These are phyloP conservation scores for Camillea tinctor DNA, from an alignment of 2,329 filamentous ascomycete species.

Conservation along the genomic window DNA sequence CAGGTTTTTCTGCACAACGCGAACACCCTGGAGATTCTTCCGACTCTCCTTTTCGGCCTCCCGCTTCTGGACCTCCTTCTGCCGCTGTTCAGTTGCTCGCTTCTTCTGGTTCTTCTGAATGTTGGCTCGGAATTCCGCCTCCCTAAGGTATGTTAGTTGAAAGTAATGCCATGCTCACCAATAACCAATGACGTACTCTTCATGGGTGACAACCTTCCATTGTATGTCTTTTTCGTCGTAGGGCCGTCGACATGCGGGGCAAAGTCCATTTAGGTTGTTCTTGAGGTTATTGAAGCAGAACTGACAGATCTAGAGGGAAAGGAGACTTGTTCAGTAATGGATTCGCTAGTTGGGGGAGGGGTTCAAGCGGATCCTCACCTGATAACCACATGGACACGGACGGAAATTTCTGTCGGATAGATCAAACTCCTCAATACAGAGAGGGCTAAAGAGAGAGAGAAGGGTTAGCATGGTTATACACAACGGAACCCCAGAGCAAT, in stretches of 20 bases:
- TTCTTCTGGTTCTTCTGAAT: conserved; percentile 92
- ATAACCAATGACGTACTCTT: conserved; percentile 68
- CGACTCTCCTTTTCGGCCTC: conserved; percentile 94
- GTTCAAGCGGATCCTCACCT: conserved; percentile 57
- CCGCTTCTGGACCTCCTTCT: conserved; percentile 94
- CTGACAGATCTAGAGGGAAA: conserved; percentile 77
- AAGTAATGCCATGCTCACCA: background rate
- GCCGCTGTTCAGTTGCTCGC: conserved; percentile 75
- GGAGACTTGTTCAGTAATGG: conserved; percentile 11
- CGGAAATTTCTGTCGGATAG: conserved; percentile 95
- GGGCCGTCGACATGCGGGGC: conserved; percentile 91
- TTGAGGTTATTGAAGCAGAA: conserved; percentile 99
- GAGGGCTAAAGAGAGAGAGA: conserved; percentile 61
- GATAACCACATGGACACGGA: conserved; percentile 96
- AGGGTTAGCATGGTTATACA: conserved; percentile 26
- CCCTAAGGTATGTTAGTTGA: conserved; percentile 45
- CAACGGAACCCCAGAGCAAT: conserved; percentile 5
- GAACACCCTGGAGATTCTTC: conserved; percentile 91
- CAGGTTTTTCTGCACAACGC: conserved; percentile 97
- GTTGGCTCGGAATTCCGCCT: conserved; percentile 72
- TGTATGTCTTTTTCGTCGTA: conserved; percentile 98
- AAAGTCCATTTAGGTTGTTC: conserved; percentile 95
- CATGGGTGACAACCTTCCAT: conserved; percentile 90
- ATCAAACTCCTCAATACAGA: conserved; percentile 99
- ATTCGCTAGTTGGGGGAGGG: conserved; percentile 4